phyloP scores from a whole-genome alignment of 2,329 filamentous ascomycete genomes.

The Ophiostoma montium region DNA sequence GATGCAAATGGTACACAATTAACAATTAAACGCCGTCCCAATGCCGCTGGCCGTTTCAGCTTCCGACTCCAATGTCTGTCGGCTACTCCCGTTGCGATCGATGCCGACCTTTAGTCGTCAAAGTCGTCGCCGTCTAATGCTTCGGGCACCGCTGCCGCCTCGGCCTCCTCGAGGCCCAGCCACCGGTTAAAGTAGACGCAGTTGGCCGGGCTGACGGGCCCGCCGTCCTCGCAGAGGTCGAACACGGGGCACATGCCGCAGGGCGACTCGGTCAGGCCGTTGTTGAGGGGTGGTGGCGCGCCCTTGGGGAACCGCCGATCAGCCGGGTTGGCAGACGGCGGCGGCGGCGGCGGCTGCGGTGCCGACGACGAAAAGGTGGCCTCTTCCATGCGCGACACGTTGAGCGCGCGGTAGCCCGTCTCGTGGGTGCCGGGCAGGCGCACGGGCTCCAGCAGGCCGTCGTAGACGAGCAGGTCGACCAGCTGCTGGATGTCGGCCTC shows the following conservation, averaged over 20 bases:
- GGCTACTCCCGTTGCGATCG: not conserved
- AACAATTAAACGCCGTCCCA: conserved; percentile 1
- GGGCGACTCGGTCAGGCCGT: conserved; percentile 75
- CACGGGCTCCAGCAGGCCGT: conserved; percentile 58
- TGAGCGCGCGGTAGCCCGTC: conserved; percentile 36
- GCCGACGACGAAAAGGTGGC: conserved; percentile 16
- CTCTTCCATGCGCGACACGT: conserved; percentile 29
- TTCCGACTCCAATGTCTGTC: not conserved
- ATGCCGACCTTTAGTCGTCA: not conserved
- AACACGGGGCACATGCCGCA: conserved; percentile 91
- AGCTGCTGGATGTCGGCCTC: conserved; percentile 73
- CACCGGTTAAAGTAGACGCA: conserved; percentile 88
- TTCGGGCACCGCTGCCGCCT: conserved; percentile 11
- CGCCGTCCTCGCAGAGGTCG: conserved; percentile 79
- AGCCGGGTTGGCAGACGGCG: conserved; percentile 12
- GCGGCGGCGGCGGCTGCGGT: not conserved
- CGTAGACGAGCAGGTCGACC: conserved; percentile 77
- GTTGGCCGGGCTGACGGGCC: conserved; percentile 75
- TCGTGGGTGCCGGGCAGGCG: conserved; percentile 34
- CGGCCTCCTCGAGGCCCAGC: conserved; percentile 41
- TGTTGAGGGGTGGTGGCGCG: conserved; percentile 33
- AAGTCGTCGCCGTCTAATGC: conserved; percentile 1
- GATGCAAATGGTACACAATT: not conserved
- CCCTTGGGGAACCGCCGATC: conserved; percentile 16
- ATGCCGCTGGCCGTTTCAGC: conserved; percentile 4